Evolutionary conservation across 192 early-diverging fungal genomes (phyloP), one percentile per base, ranked within the genome.

Genomic region (Gonapodya prolifera): DNA sequence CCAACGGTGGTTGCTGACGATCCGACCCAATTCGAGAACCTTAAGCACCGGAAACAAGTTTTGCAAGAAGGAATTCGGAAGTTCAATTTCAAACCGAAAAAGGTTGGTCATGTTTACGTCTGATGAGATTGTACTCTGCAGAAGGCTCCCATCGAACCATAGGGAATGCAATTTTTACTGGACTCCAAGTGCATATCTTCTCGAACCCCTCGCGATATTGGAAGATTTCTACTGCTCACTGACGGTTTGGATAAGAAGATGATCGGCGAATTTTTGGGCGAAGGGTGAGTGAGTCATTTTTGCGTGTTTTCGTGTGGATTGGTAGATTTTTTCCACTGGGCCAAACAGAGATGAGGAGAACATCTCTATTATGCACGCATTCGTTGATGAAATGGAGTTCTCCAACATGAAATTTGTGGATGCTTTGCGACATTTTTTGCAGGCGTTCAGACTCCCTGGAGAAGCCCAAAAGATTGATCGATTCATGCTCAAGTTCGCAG

Each of bases 401-500:
- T 78, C 80, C 36, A 81, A 85, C 1, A 84, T 91, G 84, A 79
- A 77, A 16, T 98, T 96, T 85, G 89, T 92, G 0, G 86, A 91
- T 35, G 95, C 96, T 18, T 82, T 98, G 35, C 85, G 95, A 30
- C 81, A 81, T 34, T 95, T 96, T 79, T 82, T 98, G 75, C 96
- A 98, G 80, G 84, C 86, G 69, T 98, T 98, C 85, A 81, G 96
- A 76, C 86, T 98, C 36, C 96, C 96, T 0, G 96, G 96, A 34
- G 96, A 98, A 83, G 87, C 91, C 31, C 96, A 98, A 80, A 96
- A 96, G 86, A 98, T 98, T 80, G 96, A 98, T 84, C 86, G 96
- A 35, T 96, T 95, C 79, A 98, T 98, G 96, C 87, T 98, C 18
- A 98, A 98, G 83, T 98, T 96, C 86, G 96, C 96, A 34, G 95